Evolutionary conservation across 495 filamentous ascomycete genomes (phyloP), one percentile per base, ranked within the genome.

Genomic region (Lasiosphaeriaceae sp.): DNA sequence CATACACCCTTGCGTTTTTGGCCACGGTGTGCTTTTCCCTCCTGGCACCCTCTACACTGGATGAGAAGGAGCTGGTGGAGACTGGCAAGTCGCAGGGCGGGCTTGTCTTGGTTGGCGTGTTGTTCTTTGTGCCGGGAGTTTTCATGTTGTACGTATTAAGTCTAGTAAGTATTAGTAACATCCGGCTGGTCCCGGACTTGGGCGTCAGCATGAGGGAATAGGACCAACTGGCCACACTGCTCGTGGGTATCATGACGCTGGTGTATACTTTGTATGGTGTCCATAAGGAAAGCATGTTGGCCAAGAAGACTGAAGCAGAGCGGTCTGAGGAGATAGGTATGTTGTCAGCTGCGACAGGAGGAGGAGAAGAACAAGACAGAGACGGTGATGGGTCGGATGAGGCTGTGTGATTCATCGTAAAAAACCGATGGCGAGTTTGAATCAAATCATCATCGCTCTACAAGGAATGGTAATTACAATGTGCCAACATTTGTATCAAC

Each of bases 181-280:
- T 35, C 7, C 31, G 31, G 31, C 31, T 12, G 31, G 31, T 35
- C 31, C 31, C 31, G 7, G 51, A 53, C 37, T 2, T 53, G 11
- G 51, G 34, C 11, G 6, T 53, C 2, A 0, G 19, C 22, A 2
- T 53, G 14, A 11, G 2, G 2, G 51, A 53, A 21, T 35, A 23
- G 2, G 51, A 53, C 51, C 51, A 53, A 22, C 51, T 53, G 16
- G 51, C 35, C 14, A 35, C 51, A 11, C 21, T 53, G 31, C 31
- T 35, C 31, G 31, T 35, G 7, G 31, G 34, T 14, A 14, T 37
- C 34, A 14, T 37, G 9, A 37, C 34, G 9, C 34, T 37, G 34
- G 34, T 2, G 34, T 37, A 37, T 37, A 37, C 34, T 37, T 8
- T 37, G 34, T 37, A n/a, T n/a, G n/a, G n/a, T n/a, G n/a, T n/a